Evolutionary conservation across 768 basidiomycete species (phyloP), one percentile per base, ranked within the genome.

Genomic region (Leccinum rimulosum): DNA sequence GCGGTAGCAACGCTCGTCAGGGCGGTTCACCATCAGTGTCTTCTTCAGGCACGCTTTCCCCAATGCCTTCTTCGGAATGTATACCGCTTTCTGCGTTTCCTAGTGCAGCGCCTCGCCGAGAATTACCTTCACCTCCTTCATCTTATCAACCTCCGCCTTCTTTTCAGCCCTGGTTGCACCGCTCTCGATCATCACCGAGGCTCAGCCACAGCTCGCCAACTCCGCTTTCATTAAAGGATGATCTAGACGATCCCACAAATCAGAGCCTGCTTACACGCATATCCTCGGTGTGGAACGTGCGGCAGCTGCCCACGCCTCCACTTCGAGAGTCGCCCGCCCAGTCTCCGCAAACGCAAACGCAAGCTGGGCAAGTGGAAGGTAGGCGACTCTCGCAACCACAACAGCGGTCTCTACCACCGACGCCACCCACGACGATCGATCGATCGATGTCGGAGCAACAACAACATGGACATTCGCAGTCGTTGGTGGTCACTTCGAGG

Each of bases 371-470:
- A 15, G 11, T 50, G 5, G 58, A 65, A 45, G 65, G 61, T 61
- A 70, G 63, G 55, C 67, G 67, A 19, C 48, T 64, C 12, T 73
- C 71, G 9, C 74, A 73, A 17, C 54, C 64, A 3, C 56, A 54
- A 45, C 72, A 74, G 33, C 77, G 80, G 54, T 74, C 73, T 25
- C 63, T 82, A 3, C 81, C 81, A 27, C 76, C 73, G 0, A 79
- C 80, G 14, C 79, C 80, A 19, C 59, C 51, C 3, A 35, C 55
- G 22, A 22, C 22, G 3, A 58, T 66, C 6, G 50, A 64, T 3
- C 63, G 67, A 30, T 64, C 67, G n/a, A 17, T 49, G 7, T 64
- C 69, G 7, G 31, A 53, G 7, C 30, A 28, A 31, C 65, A 22
- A 22, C 22, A 65, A 10, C 61, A 64, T 25, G 63, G 57, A 1